Evolutionary conservation across 2,329 filamentous ascomycete species (phyloP).

Genomic region (Fusarium sp.): DNA sequence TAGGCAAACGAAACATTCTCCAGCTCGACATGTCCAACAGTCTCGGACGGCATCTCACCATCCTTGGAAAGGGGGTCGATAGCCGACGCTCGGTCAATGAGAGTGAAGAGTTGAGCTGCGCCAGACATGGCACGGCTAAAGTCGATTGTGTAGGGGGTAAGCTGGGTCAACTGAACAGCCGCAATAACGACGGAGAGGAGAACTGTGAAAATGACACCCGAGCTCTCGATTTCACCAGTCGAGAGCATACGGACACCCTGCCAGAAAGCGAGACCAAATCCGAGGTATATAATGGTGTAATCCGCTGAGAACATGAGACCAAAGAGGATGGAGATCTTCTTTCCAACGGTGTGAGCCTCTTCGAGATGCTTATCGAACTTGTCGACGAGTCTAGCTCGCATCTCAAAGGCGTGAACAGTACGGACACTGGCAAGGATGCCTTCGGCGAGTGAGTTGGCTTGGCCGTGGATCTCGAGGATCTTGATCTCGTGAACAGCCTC

Average conservation of each 20-base stretch:
- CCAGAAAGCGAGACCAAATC: constrained; percentile 59
- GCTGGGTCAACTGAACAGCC: constrained; percentile 49
- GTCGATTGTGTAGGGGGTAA: constrained; percentile 53
- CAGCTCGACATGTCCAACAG: constrained; percentile 51
- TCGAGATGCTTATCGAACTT: constrained; percentile 54
- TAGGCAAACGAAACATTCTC: constrained; percentile 58
- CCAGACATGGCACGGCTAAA: constrained; percentile 53
- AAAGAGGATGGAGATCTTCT: constrained; percentile 53
- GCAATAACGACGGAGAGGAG: constrained; percentile 54
- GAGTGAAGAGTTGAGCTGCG: constrained; percentile 50
- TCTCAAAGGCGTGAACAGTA: constrained; percentile 57
- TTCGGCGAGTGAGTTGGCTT: constrained; percentile 52
- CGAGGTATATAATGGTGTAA: constrained; percentile 56
- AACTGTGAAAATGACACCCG: constrained; percentile 56
- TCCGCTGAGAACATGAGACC: constrained; percentile 54
- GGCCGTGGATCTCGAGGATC: constrained; percentile 50
- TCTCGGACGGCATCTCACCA: constrained; percentile 46
- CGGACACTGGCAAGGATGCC: constrained; percentile 52
- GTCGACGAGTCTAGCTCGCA: constrained; percentile 51
- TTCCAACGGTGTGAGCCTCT: constrained; percentile 51
- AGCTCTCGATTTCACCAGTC: constrained; percentile 50
- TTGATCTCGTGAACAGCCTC: constrained; percentile 48
- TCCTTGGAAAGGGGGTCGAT: constrained; percentile 51
- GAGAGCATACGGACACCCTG: constrained; percentile 55
- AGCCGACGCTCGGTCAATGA: constrained; percentile 52